A percentile compares a stretch with the other conserved stretches of the same genome.
Conservation (phyloP, 2,329 filamentous ascomycete species). For the Phialemonium atrogriseum region DNA sequence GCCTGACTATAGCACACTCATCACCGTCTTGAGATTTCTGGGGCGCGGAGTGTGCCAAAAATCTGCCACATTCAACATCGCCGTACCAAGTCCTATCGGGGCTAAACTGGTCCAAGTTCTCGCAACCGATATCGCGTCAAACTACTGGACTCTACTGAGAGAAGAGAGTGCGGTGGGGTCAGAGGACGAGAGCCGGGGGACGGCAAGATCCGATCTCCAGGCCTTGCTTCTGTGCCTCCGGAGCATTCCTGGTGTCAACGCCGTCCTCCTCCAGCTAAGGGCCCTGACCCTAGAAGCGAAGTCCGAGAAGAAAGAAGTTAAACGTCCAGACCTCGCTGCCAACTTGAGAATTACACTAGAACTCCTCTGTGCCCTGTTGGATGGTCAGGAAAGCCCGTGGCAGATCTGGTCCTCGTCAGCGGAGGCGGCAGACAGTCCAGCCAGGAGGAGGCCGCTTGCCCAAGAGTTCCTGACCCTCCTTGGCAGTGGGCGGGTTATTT, state of each 20-base stretch:
- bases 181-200: conserved; percentile 7
- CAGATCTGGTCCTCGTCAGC: conserved; percentile 28
- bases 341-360: conserved; percentile 36
- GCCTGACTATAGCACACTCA: conserved; percentile 51
- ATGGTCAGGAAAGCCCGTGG: conserved; percentile 24
- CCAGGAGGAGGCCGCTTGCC: conserved; percentile 24
- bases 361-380: conserved; percentile 33
- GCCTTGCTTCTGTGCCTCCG: conserved; percentile 57
- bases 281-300: conserved; percentile 47
- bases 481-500: conserved; percentile 40
- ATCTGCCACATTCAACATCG: conserved; percentile 42
- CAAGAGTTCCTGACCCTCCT: conserved; percentile 38
- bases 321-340: conserved; percentile 31
- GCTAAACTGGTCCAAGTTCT: conserved; percentile 70
- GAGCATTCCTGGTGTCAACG: conserved; percentile 70
- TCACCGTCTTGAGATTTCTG: conserved; percentile 45
- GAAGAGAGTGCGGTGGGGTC: conserved; percentile 19
- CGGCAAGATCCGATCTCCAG: conserved; percentile 27
- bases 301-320: conserved; percentile 24
- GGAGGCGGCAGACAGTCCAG: conserved; percentile 5
- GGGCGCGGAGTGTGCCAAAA: conserved; percentile 16
- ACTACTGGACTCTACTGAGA: conserved; percentile 67
- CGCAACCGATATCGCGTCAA: conserved; percentile 65
- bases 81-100: conserved; percentile 54
- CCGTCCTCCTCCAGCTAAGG: conserved; percentile 62